A percentile compares a stretch with the other conserved stretches of the same genome.
Conservation (phyloP, 208 protist genomes). For the Plasmodiophora brassicae region DNA sequence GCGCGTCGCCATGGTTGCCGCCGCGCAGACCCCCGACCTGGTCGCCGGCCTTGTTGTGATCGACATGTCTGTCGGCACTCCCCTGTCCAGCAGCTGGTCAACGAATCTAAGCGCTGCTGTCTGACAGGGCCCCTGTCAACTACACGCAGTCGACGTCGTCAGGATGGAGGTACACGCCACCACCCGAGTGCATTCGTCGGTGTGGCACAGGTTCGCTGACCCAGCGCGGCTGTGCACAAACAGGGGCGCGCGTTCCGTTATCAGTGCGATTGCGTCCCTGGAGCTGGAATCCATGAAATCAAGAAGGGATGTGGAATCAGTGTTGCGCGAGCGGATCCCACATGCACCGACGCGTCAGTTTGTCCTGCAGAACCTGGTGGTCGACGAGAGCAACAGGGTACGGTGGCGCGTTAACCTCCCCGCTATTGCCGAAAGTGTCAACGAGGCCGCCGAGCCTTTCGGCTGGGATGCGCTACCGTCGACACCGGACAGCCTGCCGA, state of each 20-base stretch:
- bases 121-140: too few relatives aligned
- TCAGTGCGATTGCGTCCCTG: too few relatives aligned
- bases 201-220: too few relatives aligned
- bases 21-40: neutral
- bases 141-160: too few relatives aligned
- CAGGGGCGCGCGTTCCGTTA: too few relatives aligned
- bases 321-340: neutral
- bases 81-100: too few relatives aligned
- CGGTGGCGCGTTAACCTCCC: slow-evolving; percentile 34
- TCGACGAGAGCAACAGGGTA: neutral
- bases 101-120: too few relatives aligned
- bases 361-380: slow-evolving; percentile 28
- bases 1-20: slow-evolving; percentile 20
- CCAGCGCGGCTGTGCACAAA: too few relatives aligned
- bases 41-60: neutral
- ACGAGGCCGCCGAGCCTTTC: neutral
- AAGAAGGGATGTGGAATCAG: neutral
- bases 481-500: neutral
- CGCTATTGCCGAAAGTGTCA: neutral
- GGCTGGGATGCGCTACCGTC: neutral
- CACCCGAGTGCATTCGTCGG: too few relatives aligned
- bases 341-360: neutral
- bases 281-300: too few relatives aligned
- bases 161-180: too few relatives aligned
- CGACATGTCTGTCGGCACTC: too few relatives aligned